Conservation (phyloP, 371 early-diverging fungal species). For the Mortierella sp. region DNA sequence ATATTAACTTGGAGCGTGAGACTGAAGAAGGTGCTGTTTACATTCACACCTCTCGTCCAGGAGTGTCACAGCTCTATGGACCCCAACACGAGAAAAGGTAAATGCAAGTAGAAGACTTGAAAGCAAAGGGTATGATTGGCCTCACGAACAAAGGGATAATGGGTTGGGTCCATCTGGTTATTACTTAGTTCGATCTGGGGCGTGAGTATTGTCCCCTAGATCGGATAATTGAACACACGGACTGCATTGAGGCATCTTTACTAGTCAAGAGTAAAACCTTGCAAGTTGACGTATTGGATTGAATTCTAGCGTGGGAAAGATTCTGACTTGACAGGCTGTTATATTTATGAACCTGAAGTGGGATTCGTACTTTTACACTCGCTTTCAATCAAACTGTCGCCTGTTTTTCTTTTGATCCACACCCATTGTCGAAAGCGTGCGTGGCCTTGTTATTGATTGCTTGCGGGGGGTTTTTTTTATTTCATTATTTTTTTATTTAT, state of each 20-base stretch:
- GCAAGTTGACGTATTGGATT: background rate
- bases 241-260: too few species aligned
- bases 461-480: too few species aligned
- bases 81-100: conserved; percentile 70
- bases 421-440: background rate
- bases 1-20: conserved; percentile 93
- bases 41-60: conserved; percentile 96
- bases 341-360: too few species aligned
- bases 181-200: background rate
- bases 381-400: too few species aligned
- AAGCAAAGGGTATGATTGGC: background rate
- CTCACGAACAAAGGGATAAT: background rate
- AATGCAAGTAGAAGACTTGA: background rate
- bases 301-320: background rate
- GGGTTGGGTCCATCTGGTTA: background rate
- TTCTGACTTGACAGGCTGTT: background rate
- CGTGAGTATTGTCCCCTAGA: background rate
- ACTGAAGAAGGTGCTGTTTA: conserved; percentile 93
- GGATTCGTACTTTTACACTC: too few species aligned
- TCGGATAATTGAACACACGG: too few species aligned
- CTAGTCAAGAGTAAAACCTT: too few species aligned
- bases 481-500: background rate
- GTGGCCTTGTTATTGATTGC: too few species aligned
- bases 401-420: background rate
- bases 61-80: conserved; percentile 89